These are phyloP conservation scores for Tricholoma hemisulphureum DNA, from an alignment of 768 basidiomycete genomes.

Conservation along the genomic window DNA sequence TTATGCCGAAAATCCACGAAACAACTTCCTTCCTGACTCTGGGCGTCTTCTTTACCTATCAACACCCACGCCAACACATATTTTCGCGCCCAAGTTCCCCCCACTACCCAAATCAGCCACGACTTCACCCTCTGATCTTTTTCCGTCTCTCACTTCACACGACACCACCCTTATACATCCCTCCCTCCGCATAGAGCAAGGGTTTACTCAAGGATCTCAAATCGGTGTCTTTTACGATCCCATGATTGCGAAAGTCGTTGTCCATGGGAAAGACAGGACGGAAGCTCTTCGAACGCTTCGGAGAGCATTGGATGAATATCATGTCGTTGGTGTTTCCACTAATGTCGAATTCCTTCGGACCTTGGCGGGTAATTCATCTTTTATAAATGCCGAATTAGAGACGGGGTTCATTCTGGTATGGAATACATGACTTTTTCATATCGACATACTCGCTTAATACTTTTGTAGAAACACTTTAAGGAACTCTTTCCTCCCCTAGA, in stretches of 20 bases:
- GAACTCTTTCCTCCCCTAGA: slow-evolving; percentile 73
- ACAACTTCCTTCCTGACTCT: slow-evolving; percentile 91
- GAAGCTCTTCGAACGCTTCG: slow-evolving; percentile 82
- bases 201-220: slow-evolving; percentile 74
- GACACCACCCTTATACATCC: slow-evolving; percentile 43
- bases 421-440: slow-evolving; percentile 1
- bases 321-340: slow-evolving; percentile 87
- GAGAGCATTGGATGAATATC: slow-evolving; percentile 82
- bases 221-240: slow-evolving; percentile 91
- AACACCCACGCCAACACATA: slow-evolving; percentile 70
- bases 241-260: slow-evolving; percentile 90
- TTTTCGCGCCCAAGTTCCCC: slow-evolving; percentile 54
- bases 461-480: slow-evolving; percentile 70
- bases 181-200: slow-evolving; percentile 84
- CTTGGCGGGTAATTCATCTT: slow-evolving; percentile 75
- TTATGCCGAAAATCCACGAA: slow-evolving; percentile 92
- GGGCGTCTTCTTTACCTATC: slow-evolving; percentile 79
- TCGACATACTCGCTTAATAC: background rate
- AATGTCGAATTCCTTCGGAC: slow-evolving; percentile 86
- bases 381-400: slow-evolving; percentile 78
- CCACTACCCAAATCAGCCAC: slow-evolving; percentile 22
- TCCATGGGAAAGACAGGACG: slow-evolving; percentile 78
- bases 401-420: slow-evolving; percentile 86
- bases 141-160: slow-evolving; percentile 30
- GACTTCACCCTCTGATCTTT: slow-evolving; percentile 24